A percentile compares a stretch with the other conserved stretches of the same genome.
Conservation (phyloP, 805 yeast species). For the Yamadazyma scolyti region DNA sequence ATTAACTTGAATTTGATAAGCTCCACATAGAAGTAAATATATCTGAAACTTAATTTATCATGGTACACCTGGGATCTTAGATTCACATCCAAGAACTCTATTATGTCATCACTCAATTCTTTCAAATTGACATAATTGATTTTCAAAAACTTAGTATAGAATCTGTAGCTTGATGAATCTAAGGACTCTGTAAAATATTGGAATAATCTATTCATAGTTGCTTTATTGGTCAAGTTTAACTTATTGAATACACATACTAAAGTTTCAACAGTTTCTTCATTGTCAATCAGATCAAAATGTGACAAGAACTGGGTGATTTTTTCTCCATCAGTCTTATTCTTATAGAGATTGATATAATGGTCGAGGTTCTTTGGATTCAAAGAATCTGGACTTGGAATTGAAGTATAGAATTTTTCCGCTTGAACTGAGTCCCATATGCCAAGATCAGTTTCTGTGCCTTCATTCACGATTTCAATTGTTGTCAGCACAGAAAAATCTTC, state of each 20-base stretch:
- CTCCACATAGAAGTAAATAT: conserved; percentile 65
- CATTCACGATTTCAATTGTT: conserved; percentile 20
- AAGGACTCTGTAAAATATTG: conserved; percentile 50
- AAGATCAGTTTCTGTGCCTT: conserved; percentile 15
- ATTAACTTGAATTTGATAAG: conserved; percentile 71
- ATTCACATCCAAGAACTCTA: conserved; percentile 53
- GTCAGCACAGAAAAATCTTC: conserved; percentile 1
- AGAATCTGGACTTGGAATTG: conserved; percentile 41
- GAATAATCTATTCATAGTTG: conserved; percentile 59
- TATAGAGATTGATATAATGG: conserved; percentile 18
- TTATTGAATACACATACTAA: conserved; percentile 47
- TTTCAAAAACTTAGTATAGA: conserved; percentile 68
- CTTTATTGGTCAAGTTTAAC: conserved; percentile 61
- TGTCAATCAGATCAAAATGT: conserved; percentile 38
- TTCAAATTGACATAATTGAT: conserved; percentile 47
- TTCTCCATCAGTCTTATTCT: conserved; percentile 37
- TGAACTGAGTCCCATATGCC: conserved; percentile 63
- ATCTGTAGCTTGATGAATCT: conserved; percentile 43
- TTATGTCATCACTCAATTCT: conserved; percentile 49
- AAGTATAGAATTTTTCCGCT: conserved; percentile 61
- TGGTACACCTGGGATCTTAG: conserved; percentile 53
- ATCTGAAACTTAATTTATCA: conserved; percentile 52
- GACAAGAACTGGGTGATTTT: conserved; percentile 40
- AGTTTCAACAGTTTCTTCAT: conserved; percentile 49
- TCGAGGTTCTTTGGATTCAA: conserved; percentile 10